Evolutionary conservation across 257 asterid genomes (phyloP).

Genomic region (Verbena officinalis): DNA sequence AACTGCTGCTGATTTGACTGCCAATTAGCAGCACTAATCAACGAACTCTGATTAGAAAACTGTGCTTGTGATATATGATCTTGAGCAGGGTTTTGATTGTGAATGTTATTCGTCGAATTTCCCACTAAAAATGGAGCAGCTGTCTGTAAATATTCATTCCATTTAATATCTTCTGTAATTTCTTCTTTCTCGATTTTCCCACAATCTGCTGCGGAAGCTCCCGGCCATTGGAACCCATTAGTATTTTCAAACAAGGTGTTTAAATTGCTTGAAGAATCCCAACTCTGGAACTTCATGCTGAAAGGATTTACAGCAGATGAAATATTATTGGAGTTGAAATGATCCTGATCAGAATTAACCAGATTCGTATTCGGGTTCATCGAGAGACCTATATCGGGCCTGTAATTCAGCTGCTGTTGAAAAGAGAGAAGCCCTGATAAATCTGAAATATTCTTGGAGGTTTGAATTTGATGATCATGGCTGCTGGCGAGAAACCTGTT

Average conservation of each 20-base stretch:
- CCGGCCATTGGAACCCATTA: slow-evolving; percentile 6
- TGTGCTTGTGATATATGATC: slow-evolving; percentile 34
- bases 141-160: slow-evolving; percentile 52
- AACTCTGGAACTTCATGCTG: slow-evolving; percentile 37
- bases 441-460: slow-evolving; percentile 33
- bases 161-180: slow-evolving; percentile 42
- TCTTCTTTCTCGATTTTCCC: slow-evolving; percentile 42
- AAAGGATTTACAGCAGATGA: slow-evolving; percentile 23
- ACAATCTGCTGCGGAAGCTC: slow-evolving; percentile 10
- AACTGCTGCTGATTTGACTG: slow-evolving; percentile 42
- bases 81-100: slow-evolving; percentile 28
- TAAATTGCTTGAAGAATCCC: slow-evolving; percentile 31
- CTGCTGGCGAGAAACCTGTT: slow-evolving; percentile 33
- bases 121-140: slow-evolving; percentile 40
- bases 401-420: slow-evolving; percentile 31
- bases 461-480: slow-evolving; percentile 25
- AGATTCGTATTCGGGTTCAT: slow-evolving; percentile 28
- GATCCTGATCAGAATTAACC: slow-evolving; percentile 18
- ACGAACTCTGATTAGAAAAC: slow-evolving; percentile 28
- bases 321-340: neutral
- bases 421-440: slow-evolving; percentile 44
- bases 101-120: neutral
- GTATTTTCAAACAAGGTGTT: slow-evolving; percentile 38
- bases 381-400: slow-evolving; percentile 36
- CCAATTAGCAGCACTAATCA: slow-evolving; percentile 33